Evolutionary conservation across 805 yeast genomes (phyloP).

Genomic region (Candida chilensis): DNA sequence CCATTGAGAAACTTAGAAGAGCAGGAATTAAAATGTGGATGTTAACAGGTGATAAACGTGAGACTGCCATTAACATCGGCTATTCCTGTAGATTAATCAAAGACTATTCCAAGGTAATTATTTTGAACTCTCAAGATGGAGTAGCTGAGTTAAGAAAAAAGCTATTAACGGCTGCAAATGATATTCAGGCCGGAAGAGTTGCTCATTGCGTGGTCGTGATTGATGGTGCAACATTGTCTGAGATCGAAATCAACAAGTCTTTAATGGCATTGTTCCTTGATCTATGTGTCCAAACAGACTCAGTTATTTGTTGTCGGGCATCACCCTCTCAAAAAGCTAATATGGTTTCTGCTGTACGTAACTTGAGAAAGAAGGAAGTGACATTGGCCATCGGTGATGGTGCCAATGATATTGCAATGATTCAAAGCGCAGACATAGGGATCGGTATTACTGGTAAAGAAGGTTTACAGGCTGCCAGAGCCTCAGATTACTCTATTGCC

Average conservation of each 20-base stretch:
- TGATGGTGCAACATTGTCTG: slow-evolving; percentile 82
- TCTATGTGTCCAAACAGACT: slow-evolving; percentile 77
- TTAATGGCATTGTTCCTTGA: slow-evolving; percentile 72
- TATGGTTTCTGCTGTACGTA: slow-evolving; percentile 77
- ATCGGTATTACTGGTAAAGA: slow-evolving; percentile 96
- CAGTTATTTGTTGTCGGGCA: slow-evolving; percentile 93
- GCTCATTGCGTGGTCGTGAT: slow-evolving; percentile 94
- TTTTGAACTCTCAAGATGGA: slow-evolving; percentile 42
- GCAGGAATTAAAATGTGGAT: slow-evolving; percentile 97
- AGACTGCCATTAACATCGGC: slow-evolving; percentile 96
- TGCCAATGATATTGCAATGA: slow-evolving; percentile 99
- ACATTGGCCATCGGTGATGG: slow-evolving; percentile 98
- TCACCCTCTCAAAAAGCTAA: slow-evolving; percentile 94
- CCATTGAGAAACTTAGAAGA: slow-evolving; percentile 82
- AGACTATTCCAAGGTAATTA: slow-evolving; percentile 82
- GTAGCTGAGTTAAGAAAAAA: slow-evolving; percentile 52
- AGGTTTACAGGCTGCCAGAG: slow-evolving; percentile 93
- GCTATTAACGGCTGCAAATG: slow-evolving; percentile 69
- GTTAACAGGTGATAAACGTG: slow-evolving; percentile 97
- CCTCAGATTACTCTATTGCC: slow-evolving; percentile 91
- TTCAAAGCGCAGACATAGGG: slow-evolving; percentile 96
- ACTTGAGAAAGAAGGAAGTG: slow-evolving; percentile 57
- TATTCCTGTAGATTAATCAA: slow-evolving; percentile 88
- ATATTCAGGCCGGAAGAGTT: slow-evolving; percentile 60
- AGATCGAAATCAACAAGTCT: slow-evolving; percentile 66